These are phyloP conservation scores for Raphanus raphanistrum DNA, from an alignment of 345 rosid species.

Conservation along the genomic window DNA sequence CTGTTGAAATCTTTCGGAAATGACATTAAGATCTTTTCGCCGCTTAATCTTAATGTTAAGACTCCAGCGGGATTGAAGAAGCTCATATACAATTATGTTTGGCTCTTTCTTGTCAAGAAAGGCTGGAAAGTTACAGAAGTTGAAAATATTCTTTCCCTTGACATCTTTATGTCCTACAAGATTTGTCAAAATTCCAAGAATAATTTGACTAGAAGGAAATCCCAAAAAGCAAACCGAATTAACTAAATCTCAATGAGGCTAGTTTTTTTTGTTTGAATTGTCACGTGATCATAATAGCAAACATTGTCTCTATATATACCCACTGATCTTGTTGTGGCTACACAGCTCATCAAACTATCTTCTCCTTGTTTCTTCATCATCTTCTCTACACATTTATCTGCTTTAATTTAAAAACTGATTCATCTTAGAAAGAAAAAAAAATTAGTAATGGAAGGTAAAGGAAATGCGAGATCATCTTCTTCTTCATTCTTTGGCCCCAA, in stretches of 20 bases:
- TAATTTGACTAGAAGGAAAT: not conserved
- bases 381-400: not conserved
- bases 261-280: not conserved
- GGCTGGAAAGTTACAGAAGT: not conserved
- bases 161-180: not conserved
- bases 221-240: not conserved
- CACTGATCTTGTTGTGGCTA: slow-evolving; percentile 16
- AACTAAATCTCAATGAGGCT: not conserved
- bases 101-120: slow-evolving; percentile 22
- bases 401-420: not conserved
- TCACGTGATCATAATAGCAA: not conserved
- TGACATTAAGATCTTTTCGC: slow-evolving; percentile 22
- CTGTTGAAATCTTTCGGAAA: slow-evolving; percentile 2
- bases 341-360: slow-evolving; percentile 17
- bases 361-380: slow-evolving; percentile 10
- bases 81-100: not conserved
- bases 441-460: slow-evolving; percentile 55
- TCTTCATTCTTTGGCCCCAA: slow-evolving; percentile 69
- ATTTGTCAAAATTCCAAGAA: slow-evolving; percentile 9
- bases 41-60: slow-evolving; percentile 8
- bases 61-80: not conserved
- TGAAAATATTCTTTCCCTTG: not conserved
- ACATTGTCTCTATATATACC: slow-evolving; percentile 21
- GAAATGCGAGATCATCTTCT: slow-evolving; percentile 44
- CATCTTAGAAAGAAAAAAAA: not conserved